Base-by-base conservation (phyloP, 2,329 filamentous ascomycete genomes). In the Rhinocladiella similis region DNA sequence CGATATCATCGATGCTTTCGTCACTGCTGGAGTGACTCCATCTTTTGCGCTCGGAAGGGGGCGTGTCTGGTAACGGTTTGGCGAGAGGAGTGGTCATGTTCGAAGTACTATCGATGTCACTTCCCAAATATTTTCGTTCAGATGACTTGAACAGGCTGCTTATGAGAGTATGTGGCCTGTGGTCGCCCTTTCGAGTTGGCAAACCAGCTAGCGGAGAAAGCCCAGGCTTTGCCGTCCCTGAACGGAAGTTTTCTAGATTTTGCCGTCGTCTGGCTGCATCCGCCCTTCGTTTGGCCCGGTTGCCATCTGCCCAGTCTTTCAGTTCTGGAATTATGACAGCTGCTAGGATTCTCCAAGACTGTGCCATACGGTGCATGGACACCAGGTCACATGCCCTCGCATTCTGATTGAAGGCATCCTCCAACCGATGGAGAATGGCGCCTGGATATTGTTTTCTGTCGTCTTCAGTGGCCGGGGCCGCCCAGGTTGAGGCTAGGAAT, bases 321-420 rank as follows among this genome's bases (percentile, higher is more conserved):
- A 83, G 72, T 56, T 83, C 80, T 55, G 78, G 74, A 2, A 77
- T 66, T 51, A 83, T 72, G 22, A 77, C 75, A 53, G 76, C 73
- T 52, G 78, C 79, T 33, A 84, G 68, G 19, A 86, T 76, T 52
- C 77, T 78, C 83, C 83, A 87, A 18, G 81, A 82, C 60, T 85
- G 80, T 29, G 83, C 80, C 45, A 83, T 70, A 52, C 78, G 75
- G 61, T 79, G 73, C 59, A 79, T 70, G 38, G 77, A 76, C 33
- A 76, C 75, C 54, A 74, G 70, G 59, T 82, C 75, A 22, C 81
- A 81, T 61, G 79, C 75, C 45, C 75, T 71, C 4, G 80, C 80
- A 68, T 85, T 86, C 33, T 77, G 74, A 51, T 79, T 74, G 48
- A 84, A 78, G 5, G 75, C 73, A 9, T 75, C 71, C 18, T 74